phyloP scores from a whole-genome alignment of 441 rosid species.

The Cnidoscolus chayamansa region DNA sequence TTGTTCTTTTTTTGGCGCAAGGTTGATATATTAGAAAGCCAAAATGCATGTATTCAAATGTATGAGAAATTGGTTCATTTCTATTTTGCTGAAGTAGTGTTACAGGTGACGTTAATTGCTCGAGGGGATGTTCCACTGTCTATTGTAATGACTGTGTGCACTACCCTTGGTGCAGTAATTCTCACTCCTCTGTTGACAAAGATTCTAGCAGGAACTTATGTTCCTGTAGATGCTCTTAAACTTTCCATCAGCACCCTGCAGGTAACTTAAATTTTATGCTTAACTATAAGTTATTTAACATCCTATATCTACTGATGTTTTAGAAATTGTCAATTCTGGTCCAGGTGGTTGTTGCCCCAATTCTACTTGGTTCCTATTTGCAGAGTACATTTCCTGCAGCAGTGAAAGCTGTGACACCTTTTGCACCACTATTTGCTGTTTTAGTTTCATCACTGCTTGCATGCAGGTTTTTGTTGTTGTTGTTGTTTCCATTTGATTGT shows the following conservation, averaged over 20 bases:
- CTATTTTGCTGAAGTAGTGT: conserved; percentile 35
- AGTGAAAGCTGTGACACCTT: conserved; percentile 47
- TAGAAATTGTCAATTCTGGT: conserved; percentile 9
- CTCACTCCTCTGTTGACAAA: conserved; percentile 57
- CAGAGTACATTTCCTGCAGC: conserved; percentile 48
- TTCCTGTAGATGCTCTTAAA: conserved; percentile 54
- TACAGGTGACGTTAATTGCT: conserved; percentile 68
- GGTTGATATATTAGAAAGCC: not conserved
- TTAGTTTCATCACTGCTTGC: conserved; percentile 56
- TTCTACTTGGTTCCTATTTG: conserved; percentile 53
- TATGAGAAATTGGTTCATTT: conserved; percentile 20
- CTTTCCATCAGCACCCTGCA: conserved; percentile 66
- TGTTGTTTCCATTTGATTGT: conserved; percentile 13
- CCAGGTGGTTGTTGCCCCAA: conserved; percentile 56
- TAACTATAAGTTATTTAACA: not conserved
- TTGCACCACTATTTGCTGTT: conserved; percentile 58
- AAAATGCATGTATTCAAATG: conserved; percentile 7
- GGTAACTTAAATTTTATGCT: conserved; percentile 26
- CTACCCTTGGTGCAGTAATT: conserved; percentile 54
- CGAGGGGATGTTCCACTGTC: conserved; percentile 68
- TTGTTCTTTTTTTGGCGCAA: not conserved
- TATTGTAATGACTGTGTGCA: conserved; percentile 57
- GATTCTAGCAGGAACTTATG: conserved; percentile 57
- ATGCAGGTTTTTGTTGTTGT: conserved; percentile 44
- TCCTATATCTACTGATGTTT: not conserved